Evolutionary conservation across 169 alveolate species (phyloP).

Genomic region (Cyclospora cayetanensis): DNA sequence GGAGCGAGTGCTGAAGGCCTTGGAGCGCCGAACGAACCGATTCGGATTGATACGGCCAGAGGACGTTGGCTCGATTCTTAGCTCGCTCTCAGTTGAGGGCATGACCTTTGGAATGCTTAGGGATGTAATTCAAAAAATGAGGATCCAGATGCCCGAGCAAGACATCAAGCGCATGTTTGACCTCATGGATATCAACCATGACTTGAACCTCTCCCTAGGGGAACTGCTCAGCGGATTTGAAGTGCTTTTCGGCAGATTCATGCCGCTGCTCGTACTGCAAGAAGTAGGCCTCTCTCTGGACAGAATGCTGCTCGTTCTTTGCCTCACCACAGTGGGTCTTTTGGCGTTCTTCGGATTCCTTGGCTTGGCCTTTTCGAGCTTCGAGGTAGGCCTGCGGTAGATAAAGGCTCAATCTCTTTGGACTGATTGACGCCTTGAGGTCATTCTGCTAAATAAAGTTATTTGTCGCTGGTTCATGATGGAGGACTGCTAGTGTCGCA

Average conservation of each 20-base stretch:
- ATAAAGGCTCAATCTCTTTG: too few species aligned
- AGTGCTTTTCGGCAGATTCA: constrained; percentile 74
- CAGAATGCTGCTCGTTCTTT: constrained; percentile 70
- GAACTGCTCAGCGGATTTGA: constrained; percentile 79
- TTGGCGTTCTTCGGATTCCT: constrained; percentile 75
- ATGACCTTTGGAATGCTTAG: constrained; percentile 75
- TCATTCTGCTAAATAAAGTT: too few species aligned
- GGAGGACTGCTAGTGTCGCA: too few species aligned
- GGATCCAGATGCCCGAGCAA: constrained; percentile 76
- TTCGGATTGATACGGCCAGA: constrained; percentile 77
- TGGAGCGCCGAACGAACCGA: constrained; percentile 71
- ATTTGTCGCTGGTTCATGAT: too few species aligned
- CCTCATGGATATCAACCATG: constrained; percentile 79
- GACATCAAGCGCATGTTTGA: constrained; percentile 79
- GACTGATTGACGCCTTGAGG: too few species aligned
- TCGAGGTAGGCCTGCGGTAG: constrained; percentile 72
- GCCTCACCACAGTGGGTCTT: constrained; percentile 57
- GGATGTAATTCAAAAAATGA: constrained; percentile 77
- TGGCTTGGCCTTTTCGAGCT: constrained; percentile 78
- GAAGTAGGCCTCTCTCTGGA: constrained; percentile 77
- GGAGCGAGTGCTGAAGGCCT: constrained; percentile 59
- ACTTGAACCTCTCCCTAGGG: constrained; percentile 71
- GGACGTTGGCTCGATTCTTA: constrained; percentile 71
- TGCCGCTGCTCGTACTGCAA: constrained; percentile 74
- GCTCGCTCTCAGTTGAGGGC: constrained; percentile 75